Evolutionary conservation across 108 stramenopile genomes (phyloP), one percentile per base, ranked within the genome.

Genomic region (Mediolabrus comicus): DNA sequence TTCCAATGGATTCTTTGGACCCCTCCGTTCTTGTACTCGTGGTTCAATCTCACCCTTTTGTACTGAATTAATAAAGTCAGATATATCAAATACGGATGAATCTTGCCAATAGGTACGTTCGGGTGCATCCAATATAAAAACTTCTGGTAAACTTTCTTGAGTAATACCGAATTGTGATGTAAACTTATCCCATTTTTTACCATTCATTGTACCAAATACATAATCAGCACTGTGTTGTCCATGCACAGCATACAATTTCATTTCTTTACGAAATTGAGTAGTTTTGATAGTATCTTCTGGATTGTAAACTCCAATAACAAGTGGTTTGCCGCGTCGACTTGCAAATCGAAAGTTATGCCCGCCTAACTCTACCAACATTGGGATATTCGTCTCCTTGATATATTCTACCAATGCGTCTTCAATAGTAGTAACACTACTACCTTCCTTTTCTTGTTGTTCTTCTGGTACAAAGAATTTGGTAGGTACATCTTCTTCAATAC

Each of bases 191-290:
- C 86, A 95, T 53, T 79, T 77, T 49, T 69, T 80, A 8, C 94
- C 94, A 63, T 95, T 88, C 80, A 95, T 87, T 7, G 60, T 77
- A 36, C 86, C 87, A 76, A 79, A 95, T 39, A 84, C 77, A 52
- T 88, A 92, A 39, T 83, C 66, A 9, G 87, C 82, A 17, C 61
- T 72, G 30, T 69, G 38, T 14, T 59, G 39, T 4, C 81, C 77
- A 8, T 27, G 67, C 9, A 65, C 75, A 17, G 84, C 86, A 67
- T 86, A 90, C 12, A 81, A 55, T 32, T 71, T 65, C 53, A 88
- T 62, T 59, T 90, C 79, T 22, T 74, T 41, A 35, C 77, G 73
- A 53, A 86, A 62, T 13, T 59, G 72, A 4, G 68, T 39, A 24
- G 77, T 83, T 57, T 77, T 80, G 2, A 32, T 59, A 31, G 83